Conservation (phyloP, 345 rosid genomes). For the Salix arbutifolia region DNA sequence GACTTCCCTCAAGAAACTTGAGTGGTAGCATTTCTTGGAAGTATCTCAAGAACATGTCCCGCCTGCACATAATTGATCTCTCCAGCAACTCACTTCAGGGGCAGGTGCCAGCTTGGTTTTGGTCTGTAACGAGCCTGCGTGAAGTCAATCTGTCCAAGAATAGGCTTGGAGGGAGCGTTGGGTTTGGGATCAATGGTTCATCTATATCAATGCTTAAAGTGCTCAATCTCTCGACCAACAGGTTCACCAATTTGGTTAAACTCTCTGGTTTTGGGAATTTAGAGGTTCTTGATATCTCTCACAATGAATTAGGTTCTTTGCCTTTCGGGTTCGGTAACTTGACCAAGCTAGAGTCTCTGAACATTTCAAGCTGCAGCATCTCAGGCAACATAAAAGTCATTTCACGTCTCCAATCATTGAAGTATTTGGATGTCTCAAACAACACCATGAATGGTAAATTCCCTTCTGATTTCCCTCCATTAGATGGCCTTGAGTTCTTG, state of each 20-base stretch:
- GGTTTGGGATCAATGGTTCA: conserved; percentile 30
- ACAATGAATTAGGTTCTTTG: conserved; percentile 42
- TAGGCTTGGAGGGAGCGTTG: conserved; percentile 49
- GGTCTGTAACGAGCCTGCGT: conserved; percentile 44
- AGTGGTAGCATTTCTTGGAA: conserved; percentile 72
- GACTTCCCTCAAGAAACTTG: conserved; percentile 54
- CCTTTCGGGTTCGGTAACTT: conserved; percentile 54
- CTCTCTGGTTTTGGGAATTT: conserved; percentile 53
- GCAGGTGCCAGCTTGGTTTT: conserved; percentile 61
- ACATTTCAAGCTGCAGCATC: conserved; percentile 66
- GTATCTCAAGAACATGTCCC: conserved; percentile 47
- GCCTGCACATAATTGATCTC: conserved; percentile 52
- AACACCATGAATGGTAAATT: conserved; percentile 65
- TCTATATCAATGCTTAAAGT: conserved; percentile 36
- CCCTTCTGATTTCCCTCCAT: conserved; percentile 73
- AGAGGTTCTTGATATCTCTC: conserved; percentile 56
- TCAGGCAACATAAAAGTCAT: conserved; percentile 44
- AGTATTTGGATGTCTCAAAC: conserved; percentile 61
- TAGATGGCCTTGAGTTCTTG: conserved; percentile 43
- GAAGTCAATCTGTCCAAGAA: conserved; percentile 49
- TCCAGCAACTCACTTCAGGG: conserved; percentile 73
- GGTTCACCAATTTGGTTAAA: conserved; percentile 59
- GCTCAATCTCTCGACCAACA: conserved; percentile 67
- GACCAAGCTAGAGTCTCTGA: conserved; percentile 43
- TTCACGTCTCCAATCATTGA: conserved; percentile 48